phyloP scores from a whole-genome alignment of 148 eudicot species.

The Persicaria maculosa region DNA sequence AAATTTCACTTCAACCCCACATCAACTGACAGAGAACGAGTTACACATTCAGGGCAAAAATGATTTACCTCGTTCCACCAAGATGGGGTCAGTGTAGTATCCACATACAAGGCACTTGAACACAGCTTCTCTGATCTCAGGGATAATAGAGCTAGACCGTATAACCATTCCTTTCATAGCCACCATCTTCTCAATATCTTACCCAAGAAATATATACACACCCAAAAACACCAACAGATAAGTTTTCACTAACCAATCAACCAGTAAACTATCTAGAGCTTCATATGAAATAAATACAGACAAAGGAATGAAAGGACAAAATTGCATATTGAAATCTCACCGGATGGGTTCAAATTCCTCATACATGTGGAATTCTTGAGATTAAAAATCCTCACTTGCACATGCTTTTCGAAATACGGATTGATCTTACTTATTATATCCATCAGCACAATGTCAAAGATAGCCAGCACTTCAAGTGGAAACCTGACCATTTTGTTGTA shows the following conservation, averaged over 20 bases:
- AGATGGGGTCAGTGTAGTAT: slow-evolving; percentile 65
- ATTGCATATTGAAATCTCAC: slow-evolving; percentile 26
- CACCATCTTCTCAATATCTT: slow-evolving; percentile 98
- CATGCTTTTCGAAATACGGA: slow-evolving; percentile 76
- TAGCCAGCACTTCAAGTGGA: slow-evolving; percentile 92
- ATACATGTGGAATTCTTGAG: slow-evolving; percentile 71
- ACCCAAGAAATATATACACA: slow-evolving; percentile 13
- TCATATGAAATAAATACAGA: neutral
- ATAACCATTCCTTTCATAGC: slow-evolving; percentile 95
- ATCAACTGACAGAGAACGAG: neutral
- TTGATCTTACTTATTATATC: slow-evolving; percentile 70
- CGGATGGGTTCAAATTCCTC: slow-evolving; percentile 95
- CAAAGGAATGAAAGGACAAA: neutral
- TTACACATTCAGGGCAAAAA: neutral
- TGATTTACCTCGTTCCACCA: slow-evolving; percentile 81
- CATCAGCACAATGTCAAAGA: slow-evolving; percentile 94
- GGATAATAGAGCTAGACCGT: slow-evolving; percentile 79
- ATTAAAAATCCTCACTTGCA: slow-evolving; percentile 84
- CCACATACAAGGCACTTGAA: slow-evolving; percentile 97
- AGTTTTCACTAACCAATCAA: slow-evolving; percentile 6
- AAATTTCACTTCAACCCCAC: neutral
- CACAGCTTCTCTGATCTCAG: slow-evolving; percentile 91
- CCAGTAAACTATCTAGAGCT: neutral
- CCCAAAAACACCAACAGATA: slow-evolving; percentile 3
- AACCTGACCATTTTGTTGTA: slow-evolving; percentile 93